phyloP scores from a whole-genome alignment of 768 basidiomycete species.

The Melanogaster broomeanus region DNA sequence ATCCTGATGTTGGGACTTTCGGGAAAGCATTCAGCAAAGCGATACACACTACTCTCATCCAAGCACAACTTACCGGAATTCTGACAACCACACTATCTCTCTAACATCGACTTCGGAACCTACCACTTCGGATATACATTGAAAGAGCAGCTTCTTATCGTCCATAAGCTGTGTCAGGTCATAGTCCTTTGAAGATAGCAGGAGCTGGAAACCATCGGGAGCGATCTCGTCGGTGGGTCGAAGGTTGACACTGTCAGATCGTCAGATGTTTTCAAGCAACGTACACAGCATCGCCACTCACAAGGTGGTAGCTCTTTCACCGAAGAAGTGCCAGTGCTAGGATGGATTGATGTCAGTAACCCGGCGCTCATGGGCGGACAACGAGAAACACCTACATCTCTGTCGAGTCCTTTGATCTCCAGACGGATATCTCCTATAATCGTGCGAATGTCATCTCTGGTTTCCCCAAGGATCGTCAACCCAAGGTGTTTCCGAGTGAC shows the following conservation, averaged over 20 bases:
- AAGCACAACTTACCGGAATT: conserved; percentile 28
- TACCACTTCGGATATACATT: conserved; percentile 28
- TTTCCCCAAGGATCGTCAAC: conserved; percentile 44
- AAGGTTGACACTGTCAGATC: neutral
- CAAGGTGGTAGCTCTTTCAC: conserved; percentile 2
- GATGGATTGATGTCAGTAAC: neutral
- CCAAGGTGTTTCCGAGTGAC: conserved; percentile 41
- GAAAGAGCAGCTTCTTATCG: conserved; percentile 28
- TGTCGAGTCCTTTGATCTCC: conserved; percentile 27
- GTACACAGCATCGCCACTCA: neutral
- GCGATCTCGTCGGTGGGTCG: conserved; percentile 6
- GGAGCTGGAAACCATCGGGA: conserved; percentile 21
- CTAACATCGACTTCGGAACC: conserved; percentile 34
- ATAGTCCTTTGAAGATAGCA: conserved; percentile 4
- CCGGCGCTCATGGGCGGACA: neutral
- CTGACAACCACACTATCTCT: conserved; percentile 24
- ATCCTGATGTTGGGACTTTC: conserved; percentile 51
- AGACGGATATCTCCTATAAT: conserved; percentile 41
- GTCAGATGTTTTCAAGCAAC: neutral
- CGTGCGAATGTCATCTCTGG: conserved; percentile 22
- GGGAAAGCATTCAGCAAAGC: neutral
- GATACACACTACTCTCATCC: conserved; percentile 4
- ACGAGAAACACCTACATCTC: conserved; percentile 15
- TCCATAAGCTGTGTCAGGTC: conserved; percentile 16
- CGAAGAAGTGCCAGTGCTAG: conserved; percentile 26